Evolutionary conservation across 1,139 yeast species (phyloP), one percentile per base, ranked within the genome.

Genomic region (Nadsonia commutata): DNA sequence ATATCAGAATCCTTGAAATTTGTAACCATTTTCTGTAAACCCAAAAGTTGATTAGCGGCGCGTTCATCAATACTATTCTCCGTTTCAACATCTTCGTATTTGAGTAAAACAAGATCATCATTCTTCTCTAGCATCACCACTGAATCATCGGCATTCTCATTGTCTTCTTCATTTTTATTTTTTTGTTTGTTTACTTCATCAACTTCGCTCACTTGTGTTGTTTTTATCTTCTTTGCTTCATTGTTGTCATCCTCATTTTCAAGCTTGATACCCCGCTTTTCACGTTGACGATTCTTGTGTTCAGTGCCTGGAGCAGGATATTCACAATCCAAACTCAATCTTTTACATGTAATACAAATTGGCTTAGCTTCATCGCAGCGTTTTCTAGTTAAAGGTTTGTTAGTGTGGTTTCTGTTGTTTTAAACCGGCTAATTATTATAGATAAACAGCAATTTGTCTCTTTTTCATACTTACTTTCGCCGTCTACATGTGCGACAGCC

Each of bases 401-500:
- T 9, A 22, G n/a, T n/a, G n/a, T n/a, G n/a, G n/a, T n/a, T n/a
- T n/a, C n/a, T n/a, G n/a, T n/a, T n/a, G n/a, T n/a, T n/a, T n/a
- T n/a, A n/a, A n/a, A n/a, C n/a, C n/a, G n/a, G n/a, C n/a, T n/a
- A n/a, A n/a, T n/a, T n/a, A n/a, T n/a, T n/a, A n/a, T n/a, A n/a
- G 16, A 38, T 18, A 20, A 21, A 20, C 13, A 22, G 5, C 11
- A 40, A 41, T 17, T 5, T 20, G 11, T 20, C 20, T 3, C 11
- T n/a, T 18, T 22, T 18, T 9, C 11, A 20, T 22, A 49, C 52
- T 42, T 38, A 49, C 53, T 80, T 80, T 37, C 90, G 62, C 40
- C 71, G 68, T 47, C 84, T 74, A 53, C 90, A 80, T 0, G 86
- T 78, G 39, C 78, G 60, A 56, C 90, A 80, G 0, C 90, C 90